Evolutionary conservation across 352 stramenopile genomes (phyloP).

Genomic region (Globisporangium polare): DNA sequence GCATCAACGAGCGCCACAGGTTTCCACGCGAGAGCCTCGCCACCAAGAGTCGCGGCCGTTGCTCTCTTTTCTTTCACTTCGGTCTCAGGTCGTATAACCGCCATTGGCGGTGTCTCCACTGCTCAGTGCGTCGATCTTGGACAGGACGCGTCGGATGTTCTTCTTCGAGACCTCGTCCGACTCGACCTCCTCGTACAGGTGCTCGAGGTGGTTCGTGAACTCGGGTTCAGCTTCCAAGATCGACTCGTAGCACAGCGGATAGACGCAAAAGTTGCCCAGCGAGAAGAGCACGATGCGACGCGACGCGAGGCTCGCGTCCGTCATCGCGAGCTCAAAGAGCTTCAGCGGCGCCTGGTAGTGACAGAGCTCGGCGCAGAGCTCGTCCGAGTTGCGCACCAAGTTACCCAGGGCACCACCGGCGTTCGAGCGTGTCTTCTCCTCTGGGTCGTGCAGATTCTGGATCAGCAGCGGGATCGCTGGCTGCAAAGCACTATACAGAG

Average conservation of each 20-base stretch:
- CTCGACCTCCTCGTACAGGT: constrained; percentile 54
- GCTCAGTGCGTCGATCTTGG: constrained; percentile 44
- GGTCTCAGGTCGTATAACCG: not conserved
- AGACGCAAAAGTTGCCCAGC: constrained; percentile 87
- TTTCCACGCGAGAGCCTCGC: too few species aligned
- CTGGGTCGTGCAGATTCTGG: constrained; percentile 59
- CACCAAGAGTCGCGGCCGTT: not conserved
- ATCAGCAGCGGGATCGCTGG: constrained; percentile 62
- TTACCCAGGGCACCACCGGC: constrained; percentile 90
- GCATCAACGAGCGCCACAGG: not conserved
- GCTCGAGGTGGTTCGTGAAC: constrained; percentile 44
- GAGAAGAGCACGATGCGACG: constrained; percentile 90
- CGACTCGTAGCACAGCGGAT: constrained; percentile 59
- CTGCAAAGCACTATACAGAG: constrained; percentile 71
- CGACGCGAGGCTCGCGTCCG: constrained; percentile 53
- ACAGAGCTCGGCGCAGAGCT: constrained; percentile 72
- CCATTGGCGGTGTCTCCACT: not conserved
- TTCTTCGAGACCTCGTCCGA: constrained; percentile 62
- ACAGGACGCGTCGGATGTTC: constrained; percentile 66
- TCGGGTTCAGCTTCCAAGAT: constrained; percentile 32
- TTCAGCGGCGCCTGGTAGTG: constrained; percentile 46
- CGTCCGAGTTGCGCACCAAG: constrained; percentile 87
- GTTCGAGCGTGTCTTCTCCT: constrained; percentile 92
- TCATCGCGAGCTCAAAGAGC: constrained; percentile 67
- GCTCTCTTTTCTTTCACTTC: too few species aligned